Percentiles rank a stretch among this genome's conserved stretches.
Evolutionary conservation across 2,329 filamentous ascomycete genomes (phyloP).

Genomic region (Cryphonectria parasitica): DNA sequence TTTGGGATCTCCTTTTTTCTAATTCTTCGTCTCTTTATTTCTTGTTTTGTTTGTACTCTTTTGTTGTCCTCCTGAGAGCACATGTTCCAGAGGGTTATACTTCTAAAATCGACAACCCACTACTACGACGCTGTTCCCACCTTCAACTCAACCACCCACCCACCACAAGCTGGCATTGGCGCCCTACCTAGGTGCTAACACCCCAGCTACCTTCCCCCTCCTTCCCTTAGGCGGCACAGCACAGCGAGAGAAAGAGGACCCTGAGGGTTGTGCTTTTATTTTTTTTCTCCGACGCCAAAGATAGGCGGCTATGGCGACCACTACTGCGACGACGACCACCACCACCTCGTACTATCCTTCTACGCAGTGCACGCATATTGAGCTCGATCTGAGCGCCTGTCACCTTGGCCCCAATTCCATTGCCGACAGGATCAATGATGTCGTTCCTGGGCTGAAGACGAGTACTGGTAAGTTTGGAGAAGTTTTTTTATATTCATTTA

Average conservation of each 20-base stretch:
- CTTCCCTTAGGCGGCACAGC: conserved; percentile 2
- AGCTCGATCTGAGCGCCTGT: conserved; percentile 54
- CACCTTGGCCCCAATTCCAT: conserved; percentile 48
- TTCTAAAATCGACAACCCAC: background rate
- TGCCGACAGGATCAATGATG: conserved; percentile 56
- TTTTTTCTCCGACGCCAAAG: conserved; percentile 13
- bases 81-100: background rate
- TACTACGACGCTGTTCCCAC: background rate
- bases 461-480: conserved; percentile 57
- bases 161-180: background rate
- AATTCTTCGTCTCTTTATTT: background rate
- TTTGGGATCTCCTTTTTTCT: background rate
- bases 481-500: conserved; percentile 26
- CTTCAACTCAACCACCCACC: background rate
- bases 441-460: conserved; percentile 61
- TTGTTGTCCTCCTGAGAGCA: background rate
- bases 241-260: background rate
- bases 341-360: conserved; percentile 10
- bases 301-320: conserved; percentile 26
- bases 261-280: background rate
- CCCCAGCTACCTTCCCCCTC: background rate
- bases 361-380: conserved; percentile 33
- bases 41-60: background rate
- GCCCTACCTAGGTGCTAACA: background rate
- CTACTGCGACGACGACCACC: conserved; percentile 8